A percentile compares a stretch with the other conserved stretches of the same genome.
phyloP scores from a whole-genome alignment of 2,329 filamentous ascomycete species.

The Didymella sp. region DNA sequence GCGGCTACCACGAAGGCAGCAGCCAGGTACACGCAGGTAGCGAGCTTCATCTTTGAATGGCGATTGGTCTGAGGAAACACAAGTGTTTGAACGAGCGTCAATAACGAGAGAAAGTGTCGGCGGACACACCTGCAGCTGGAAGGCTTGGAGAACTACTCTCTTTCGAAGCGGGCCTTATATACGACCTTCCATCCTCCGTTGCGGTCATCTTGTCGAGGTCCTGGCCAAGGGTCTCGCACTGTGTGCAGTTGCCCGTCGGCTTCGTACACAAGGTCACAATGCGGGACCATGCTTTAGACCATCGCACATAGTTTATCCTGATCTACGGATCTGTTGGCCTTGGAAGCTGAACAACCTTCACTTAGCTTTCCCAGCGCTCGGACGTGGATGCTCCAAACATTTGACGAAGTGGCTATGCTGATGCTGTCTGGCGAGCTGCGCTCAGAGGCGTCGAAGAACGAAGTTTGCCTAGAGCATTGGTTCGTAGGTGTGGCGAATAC shows the following conservation, averaged over 20 bases:
- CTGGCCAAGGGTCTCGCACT: neutral
- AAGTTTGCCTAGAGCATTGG: neutral
- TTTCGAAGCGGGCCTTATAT: slow-evolving; percentile 25
- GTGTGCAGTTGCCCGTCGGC: slow-evolving; percentile 16
- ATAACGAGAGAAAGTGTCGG: slow-evolving; percentile 24
- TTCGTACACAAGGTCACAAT: slow-evolving; percentile 29
- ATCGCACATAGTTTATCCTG: slow-evolving; percentile 4
- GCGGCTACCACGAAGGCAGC: slow-evolving; percentile 17
- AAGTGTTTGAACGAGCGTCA: slow-evolving; percentile 17
- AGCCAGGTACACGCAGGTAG: slow-evolving; percentile 21
- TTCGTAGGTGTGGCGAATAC: neutral
- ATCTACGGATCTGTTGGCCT: neutral
- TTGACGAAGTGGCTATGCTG: neutral
- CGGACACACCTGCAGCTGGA: slow-evolving; percentile 17
- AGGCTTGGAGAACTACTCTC: slow-evolving; percentile 1
- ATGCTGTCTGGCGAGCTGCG: neutral
- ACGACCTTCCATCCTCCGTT: neutral
- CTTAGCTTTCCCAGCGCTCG: neutral
- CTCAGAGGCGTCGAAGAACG: neutral
- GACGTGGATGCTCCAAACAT: neutral
- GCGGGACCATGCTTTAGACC: slow-evolving; percentile 28
- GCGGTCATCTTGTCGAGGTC: neutral
- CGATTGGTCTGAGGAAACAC: neutral
- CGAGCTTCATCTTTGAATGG: slow-evolving; percentile 31
- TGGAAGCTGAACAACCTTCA: neutral